Base-by-base conservation (phyloP, 2,329 filamentous ascomycete species). In the Penicillium corylophilum region DNA sequence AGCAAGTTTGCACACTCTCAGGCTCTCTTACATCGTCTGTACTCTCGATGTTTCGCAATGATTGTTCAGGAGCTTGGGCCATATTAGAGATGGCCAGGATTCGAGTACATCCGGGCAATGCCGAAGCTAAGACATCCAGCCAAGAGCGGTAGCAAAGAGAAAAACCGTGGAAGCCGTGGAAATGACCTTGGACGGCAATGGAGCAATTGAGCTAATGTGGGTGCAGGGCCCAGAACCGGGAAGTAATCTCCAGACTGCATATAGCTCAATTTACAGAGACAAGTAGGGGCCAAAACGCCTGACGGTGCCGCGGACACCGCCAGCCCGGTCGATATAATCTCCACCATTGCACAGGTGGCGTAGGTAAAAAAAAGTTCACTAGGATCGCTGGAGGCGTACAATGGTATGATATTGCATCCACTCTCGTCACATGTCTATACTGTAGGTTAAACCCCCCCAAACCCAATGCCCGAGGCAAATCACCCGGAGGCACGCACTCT, bases 391-490 rank as follows among this genome's bases (percentile, higher is more conserved):
- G 39, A 44, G 26, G 43, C 33, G 49, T 40, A 40, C 56, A 50
- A 29, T 54, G 52, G 48, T 59, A 16, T 51, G 50, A 46, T 46
- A 54, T 53, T 48, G 31, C 47, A 57, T 49, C 39, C 43, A 51
- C 16, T 38, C 24, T 45, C 43, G 43, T 60, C 57, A 59, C 35
- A 38, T 38, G 18, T 38, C 18, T 18, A 3, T 20, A 36, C 18
- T 18, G 8, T 20, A 36, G 35, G 16, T 38, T 38, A 20, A 38
- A 12, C 16, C 12, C 9, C 16, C n/a, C n/a, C n/a, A n/a, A n/a
- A n/a, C n/a, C 23, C n/a, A 40, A 16, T 1, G 26, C 44, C 48
- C 48, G 46, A 51, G 52, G 57, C 48, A 51, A 56, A 54, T 51
- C 46, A 55, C 46, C 36, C 46, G 40, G 42, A 33, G 53, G 35